Evolutionary conservation across 1,284 basidiomycete genomes (phyloP).

Genomic region (Cryptococcus sp.): DNA sequence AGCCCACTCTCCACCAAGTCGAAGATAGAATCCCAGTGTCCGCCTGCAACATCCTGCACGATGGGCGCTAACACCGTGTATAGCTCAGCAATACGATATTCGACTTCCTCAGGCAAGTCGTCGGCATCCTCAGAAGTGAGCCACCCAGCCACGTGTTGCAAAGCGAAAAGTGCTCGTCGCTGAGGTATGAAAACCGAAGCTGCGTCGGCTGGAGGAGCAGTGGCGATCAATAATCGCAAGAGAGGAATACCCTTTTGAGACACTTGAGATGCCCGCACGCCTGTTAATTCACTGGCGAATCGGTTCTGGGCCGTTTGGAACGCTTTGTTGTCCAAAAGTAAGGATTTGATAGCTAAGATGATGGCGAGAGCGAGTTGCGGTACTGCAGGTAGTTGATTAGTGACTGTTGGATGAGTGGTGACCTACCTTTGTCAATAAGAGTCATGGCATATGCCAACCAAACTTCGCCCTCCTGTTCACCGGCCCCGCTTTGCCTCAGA

Average conservation of each 20-base stretch:
- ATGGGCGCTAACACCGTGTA: constrained; percentile 81
- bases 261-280: constrained; percentile 65
- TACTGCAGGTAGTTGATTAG: constrained; percentile 55
- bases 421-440: constrained; percentile 63
- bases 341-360: constrained; percentile 63
- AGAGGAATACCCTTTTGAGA: constrained; percentile 68
- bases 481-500: constrained; percentile 61
- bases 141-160: constrained; percentile 85
- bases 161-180: constrained; percentile 82
- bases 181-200: constrained; percentile 84
- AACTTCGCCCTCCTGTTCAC: constrained; percentile 66
- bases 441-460: constrained; percentile 72
- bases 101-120: constrained; percentile 67
- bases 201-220: constrained; percentile 75
- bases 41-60: constrained; percentile 80
- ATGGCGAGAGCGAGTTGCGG: constrained; percentile 68
- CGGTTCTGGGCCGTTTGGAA: constrained; percentile 87
- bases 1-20: constrained; percentile 86
- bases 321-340: constrained; percentile 67
- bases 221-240: constrained; percentile 70
- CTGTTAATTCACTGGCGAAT: constrained; percentile 74
- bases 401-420: constrained; percentile 10
- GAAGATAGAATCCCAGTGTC: constrained; percentile 90
- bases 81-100: constrained; percentile 72
- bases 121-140: constrained; percentile 67